phyloP scores from a whole-genome alignment of 2,329 filamentous ascomycete species.

The Colletotrichum chrysophilum region DNA sequence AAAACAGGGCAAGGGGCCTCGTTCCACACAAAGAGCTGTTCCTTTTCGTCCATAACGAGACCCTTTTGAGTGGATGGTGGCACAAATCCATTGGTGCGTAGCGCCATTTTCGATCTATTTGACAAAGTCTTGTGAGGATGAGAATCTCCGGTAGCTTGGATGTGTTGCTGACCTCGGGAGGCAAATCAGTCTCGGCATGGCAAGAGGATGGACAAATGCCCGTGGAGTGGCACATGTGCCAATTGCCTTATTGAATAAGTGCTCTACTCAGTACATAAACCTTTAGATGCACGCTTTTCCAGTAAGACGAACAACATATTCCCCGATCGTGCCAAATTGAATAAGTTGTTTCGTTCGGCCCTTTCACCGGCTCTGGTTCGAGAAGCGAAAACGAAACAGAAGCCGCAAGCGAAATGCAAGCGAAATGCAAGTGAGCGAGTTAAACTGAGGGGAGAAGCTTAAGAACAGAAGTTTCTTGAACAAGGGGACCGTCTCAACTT shows the following conservation, averaged over 20 bases:
- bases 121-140: neutral
- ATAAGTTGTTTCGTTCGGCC: neutral
- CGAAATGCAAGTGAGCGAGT: neutral
- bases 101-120: neutral
- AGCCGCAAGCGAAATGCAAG: neutral
- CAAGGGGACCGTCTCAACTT: neutral
- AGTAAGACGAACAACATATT: neutral
- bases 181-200: neutral
- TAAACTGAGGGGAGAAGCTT: neutral
- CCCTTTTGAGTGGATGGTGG: neutral
- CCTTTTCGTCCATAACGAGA: neutral
- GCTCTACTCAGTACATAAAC: neutral
- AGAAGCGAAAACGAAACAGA: neutral
- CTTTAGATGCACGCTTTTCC: neutral
- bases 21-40: neutral
- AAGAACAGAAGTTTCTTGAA: neutral
- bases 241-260: neutral
- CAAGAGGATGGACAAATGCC: neutral
- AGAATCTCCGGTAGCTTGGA: neutral
- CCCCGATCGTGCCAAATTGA: neutral
- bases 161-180: neutral
- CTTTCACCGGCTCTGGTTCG: neutral
- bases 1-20: neutral
- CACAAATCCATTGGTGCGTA: neutral
- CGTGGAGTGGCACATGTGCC: neutral